Percentiles rank a stretch among this genome's conserved stretches.
Conservation (phyloP, 148 eudicot genomes). For the Talinum fruticosum region DNA sequence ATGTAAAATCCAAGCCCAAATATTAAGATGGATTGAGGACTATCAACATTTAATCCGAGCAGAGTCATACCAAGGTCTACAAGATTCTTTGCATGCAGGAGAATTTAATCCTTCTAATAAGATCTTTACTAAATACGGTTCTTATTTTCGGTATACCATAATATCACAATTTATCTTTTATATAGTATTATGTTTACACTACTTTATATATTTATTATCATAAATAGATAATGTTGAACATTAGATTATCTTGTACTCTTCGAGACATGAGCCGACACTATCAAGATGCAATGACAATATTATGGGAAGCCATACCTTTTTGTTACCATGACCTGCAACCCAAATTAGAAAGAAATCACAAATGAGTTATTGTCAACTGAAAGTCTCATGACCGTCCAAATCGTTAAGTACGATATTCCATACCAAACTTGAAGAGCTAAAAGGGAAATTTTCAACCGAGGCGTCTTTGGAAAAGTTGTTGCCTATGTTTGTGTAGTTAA, state of each 20-base stretch:
- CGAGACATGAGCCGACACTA: background rate
- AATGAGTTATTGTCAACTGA: background rate
- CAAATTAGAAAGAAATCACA: too few relatives aligned
- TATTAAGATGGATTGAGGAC: background rate
- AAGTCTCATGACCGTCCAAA: background rate
- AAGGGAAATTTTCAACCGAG: background rate
- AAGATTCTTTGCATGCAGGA: background rate
- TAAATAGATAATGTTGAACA: background rate
- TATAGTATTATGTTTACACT: too few relatives aligned
- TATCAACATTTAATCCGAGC: background rate
- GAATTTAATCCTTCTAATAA: too few relatives aligned
- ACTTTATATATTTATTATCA: too few relatives aligned
- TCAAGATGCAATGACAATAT: background rate
- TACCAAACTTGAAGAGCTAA: conserved; percentile 3
- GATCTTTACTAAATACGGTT: too few relatives aligned
- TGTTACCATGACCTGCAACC: too few relatives aligned
- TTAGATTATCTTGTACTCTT: background rate
- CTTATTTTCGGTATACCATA: too few relatives aligned
- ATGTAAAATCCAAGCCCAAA: background rate
- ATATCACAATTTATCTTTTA: too few relatives aligned
- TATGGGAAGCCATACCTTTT: background rate
- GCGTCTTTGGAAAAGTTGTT: background rate
- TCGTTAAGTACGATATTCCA: background rate
- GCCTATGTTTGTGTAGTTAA: background rate
- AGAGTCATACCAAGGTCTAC: background rate